Evolutionary conservation across 345 rosid genomes (phyloP).

Genomic region (Excoecaria cochinchinensis): DNA sequence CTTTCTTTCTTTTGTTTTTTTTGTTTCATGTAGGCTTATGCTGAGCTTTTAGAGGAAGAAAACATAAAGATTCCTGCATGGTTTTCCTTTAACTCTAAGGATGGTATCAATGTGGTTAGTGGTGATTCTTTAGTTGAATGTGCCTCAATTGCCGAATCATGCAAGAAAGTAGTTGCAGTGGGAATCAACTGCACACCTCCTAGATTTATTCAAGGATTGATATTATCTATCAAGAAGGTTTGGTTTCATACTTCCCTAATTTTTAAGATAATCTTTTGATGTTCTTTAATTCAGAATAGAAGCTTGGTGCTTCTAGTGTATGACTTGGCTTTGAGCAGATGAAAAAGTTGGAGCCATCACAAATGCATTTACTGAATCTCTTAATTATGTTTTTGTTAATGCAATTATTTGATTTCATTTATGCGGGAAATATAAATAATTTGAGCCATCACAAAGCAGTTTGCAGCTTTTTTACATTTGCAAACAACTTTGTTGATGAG

Average conservation of each 20-base stretch:
- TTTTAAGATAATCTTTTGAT: not conserved
- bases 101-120: constrained; percentile 71
- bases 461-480: not conserved
- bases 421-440: not conserved
- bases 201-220: constrained; percentile 63
- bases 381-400: not conserved
- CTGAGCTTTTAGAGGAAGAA: constrained; percentile 66
- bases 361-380: not conserved
- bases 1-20: no score
- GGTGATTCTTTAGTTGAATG: constrained; percentile 70
- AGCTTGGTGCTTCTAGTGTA: not conserved
- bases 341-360: not conserved
- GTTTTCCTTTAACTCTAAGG: constrained; percentile 79
- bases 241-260: constrained; percentile 4
- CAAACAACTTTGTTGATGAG: not conserved
- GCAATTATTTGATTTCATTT: not conserved
- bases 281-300: not conserved
- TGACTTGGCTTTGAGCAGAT: not conserved
- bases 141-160: constrained; percentile 55
- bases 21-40: constrained; percentile 61
- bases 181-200: constrained; percentile 92
- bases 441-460: not conserved
- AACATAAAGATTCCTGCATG: constrained; percentile 61
- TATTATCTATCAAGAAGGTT: constrained; percentile 54
- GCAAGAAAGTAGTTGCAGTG: constrained; percentile 63